These are phyloP conservation scores for Gleditsia sinensis DNA, from an alignment of 306 rosid species.

Conservation along the genomic window DNA sequence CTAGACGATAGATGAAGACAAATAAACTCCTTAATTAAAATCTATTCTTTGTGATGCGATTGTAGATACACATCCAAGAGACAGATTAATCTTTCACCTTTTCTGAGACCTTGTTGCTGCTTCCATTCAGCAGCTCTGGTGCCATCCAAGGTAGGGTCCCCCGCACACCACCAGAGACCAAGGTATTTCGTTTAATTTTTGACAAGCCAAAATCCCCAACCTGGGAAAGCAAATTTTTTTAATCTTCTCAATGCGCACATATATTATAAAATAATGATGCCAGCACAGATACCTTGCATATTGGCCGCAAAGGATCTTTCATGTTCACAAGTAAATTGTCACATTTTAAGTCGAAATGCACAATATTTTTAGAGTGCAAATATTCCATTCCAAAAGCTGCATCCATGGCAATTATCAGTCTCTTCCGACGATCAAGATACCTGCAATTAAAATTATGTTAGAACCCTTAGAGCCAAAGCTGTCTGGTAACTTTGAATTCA, in stretches of 20 bases:
- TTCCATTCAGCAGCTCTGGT: slow-evolving; percentile 64
- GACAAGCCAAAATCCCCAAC: slow-evolving; percentile 75
- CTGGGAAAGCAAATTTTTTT: slow-evolving; percentile 31
- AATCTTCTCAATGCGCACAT: background rate
- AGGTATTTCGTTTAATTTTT: slow-evolving; percentile 62
- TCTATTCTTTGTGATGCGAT: background rate
- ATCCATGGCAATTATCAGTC: slow-evolving; percentile 71
- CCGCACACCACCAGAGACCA: slow-evolving; percentile 70
- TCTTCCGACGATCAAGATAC: slow-evolving; percentile 63
- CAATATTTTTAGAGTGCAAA: slow-evolving; percentile 65
- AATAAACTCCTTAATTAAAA: background rate
- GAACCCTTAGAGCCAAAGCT: background rate
- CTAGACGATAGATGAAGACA: background rate
- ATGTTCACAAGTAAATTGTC: slow-evolving; percentile 71
- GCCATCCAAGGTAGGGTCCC: slow-evolving; percentile 83
- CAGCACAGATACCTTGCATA: slow-evolving; percentile 58
- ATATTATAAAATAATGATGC: background rate
- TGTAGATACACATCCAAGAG: background rate
- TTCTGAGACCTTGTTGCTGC: slow-evolving; percentile 70
- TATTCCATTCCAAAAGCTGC: slow-evolving; percentile 79
- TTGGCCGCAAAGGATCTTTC: slow-evolving; percentile 64
- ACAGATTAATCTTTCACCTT: slow-evolving; percentile 41
- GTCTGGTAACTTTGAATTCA: background rate
- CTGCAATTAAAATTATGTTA: slow-evolving; percentile 32
- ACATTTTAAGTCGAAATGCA: slow-evolving; percentile 71